Percentiles rank a stretch among this genome's conserved stretches.
phyloP scores from a whole-genome alignment of 2,329 filamentous ascomycete genomes.

The Magnaporthiopsis rhizophila region DNA sequence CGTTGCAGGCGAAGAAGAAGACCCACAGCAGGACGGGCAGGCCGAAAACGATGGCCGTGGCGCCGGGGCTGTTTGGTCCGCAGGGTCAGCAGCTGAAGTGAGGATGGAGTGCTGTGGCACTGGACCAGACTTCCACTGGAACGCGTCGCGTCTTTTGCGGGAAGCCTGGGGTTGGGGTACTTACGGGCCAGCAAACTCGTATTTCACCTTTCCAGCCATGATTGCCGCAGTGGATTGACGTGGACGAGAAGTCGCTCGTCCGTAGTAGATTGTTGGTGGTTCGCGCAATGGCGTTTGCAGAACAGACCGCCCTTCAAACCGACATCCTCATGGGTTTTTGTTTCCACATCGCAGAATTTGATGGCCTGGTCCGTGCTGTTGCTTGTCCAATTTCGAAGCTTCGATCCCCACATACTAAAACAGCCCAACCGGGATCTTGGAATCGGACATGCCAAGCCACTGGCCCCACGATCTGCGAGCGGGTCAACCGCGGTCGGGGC shows the following conservation, averaged over 20 bases:
- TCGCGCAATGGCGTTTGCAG: background rate
- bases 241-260: background rate
- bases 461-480: background rate
- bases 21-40: constrained; percentile 13
- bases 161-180: background rate
- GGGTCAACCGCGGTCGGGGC: background rate
- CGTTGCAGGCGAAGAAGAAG: constrained; percentile 39
- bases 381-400: background rate
- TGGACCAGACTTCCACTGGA: too few species aligned
- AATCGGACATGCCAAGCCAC: background rate
- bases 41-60: constrained; percentile 13
- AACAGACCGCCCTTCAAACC: background rate
- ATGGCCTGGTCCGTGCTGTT: background rate
- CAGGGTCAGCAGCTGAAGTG: background rate
- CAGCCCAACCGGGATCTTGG: background rate
- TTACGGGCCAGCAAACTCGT: constrained; percentile 15
- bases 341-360: background rate
- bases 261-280: background rate
- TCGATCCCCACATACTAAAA: too few species aligned
- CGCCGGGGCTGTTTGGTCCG: constrained; percentile 10
- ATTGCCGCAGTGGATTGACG: background rate
- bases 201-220: constrained; percentile 6
- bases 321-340: background rate
- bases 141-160: background rate
- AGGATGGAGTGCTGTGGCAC: background rate